These are phyloP conservation scores for Sodiomyces alkalinus DNA, from an alignment of 2,329 filamentous ascomycete species.

Conservation along the genomic window DNA sequence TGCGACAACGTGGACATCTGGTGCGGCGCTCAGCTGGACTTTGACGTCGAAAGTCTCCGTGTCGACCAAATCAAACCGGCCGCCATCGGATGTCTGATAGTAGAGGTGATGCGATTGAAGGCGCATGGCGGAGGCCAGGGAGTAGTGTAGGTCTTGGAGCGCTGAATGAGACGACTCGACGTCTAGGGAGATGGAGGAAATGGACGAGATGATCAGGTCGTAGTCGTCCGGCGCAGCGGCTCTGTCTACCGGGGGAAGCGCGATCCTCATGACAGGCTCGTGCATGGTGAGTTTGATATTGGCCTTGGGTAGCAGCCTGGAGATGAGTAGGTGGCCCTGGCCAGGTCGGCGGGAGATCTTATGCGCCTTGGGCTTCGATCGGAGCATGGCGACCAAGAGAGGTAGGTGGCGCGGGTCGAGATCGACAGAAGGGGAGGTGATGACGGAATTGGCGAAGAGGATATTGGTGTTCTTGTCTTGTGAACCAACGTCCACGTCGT, in stretches of 20 bases:
- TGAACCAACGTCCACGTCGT: slow-evolving; percentile 47
- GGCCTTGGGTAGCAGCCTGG: slow-evolving; percentile 82
- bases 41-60: slow-evolving; percentile 84
- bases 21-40: slow-evolving; percentile 67
- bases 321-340: slow-evolving; percentile 57
- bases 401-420: slow-evolving; percentile 85
- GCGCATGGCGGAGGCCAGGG: slow-evolving; percentile 65
- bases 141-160: slow-evolving; percentile 74
- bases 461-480: slow-evolving; percentile 79
- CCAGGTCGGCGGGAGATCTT: slow-evolving; percentile 11
- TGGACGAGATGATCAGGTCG: slow-evolving; percentile 86
- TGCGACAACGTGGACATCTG: slow-evolving; percentile 69
- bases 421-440: slow-evolving; percentile 90
- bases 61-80: slow-evolving; percentile 72
- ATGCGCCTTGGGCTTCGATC: slow-evolving; percentile 21
- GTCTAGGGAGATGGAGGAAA: slow-evolving; percentile 85
- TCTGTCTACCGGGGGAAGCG: slow-evolving; percentile 62
- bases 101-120: slow-evolving; percentile 81
- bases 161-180: slow-evolving; percentile 90
- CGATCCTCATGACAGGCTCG: slow-evolving; percentile 83
- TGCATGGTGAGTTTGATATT: slow-evolving; percentile 94
- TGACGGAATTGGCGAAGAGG: slow-evolving; percentile 86
- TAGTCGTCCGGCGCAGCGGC: slow-evolving; percentile 61
- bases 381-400: slow-evolving; percentile 62
- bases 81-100: slow-evolving; percentile 76